Base-by-base conservation (phyloP, 2,329 filamentous ascomycete genomes). In the Lasiodiplodia gonubiensis region DNA sequence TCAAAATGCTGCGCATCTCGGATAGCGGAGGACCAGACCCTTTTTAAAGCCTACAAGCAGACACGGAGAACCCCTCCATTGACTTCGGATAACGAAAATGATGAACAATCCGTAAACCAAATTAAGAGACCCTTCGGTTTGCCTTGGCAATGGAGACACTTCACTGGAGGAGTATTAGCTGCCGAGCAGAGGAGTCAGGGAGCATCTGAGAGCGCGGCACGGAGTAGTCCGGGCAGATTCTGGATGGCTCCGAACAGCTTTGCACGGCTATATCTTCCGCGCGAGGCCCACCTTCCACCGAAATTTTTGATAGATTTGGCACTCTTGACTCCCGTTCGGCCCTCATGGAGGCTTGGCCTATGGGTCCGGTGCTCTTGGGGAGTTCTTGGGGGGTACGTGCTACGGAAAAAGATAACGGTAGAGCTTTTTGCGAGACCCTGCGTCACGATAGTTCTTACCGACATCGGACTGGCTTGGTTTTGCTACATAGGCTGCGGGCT, bases 181-280 rank as follows among this genome's bases (percentile, higher is more conserved):
- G n/a, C 53, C 30, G 53, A 33, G n/a, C 4, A 11, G 21, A 27
- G 37, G 33, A 39, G 53, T 55, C 53, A 39, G 30, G 18, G 30
- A 37, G 1, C 30, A n/a, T 30, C 11, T 35, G 30, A 21, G 30
- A n/a, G 27, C 12, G 30, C 53, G 18, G 30, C 49, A 55, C 53
- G 33, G 33, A 39, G 53, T 55, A 55, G 53, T 39, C 53, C 33
- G 53, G 14, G 16, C 49, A 27, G 49, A 33, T 25, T 30, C 49
- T 52, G 49, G 49, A 27, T 52, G 23, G 49, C 49, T 52, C 49
- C 49, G 49, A 23, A 30, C 5, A 23, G 21, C 11, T 25, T 21
- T 18, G 11, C 49, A 52, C 49, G 49, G 23, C 49, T 52, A 52
- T 52, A 52, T 52, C 21, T 52, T 52, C 49, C 49, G 49, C 23